These are phyloP conservation scores for Aspergillus conjunctus DNA, from an alignment of 495 filamentous ascomycete species.

Conservation along the genomic window DNA sequence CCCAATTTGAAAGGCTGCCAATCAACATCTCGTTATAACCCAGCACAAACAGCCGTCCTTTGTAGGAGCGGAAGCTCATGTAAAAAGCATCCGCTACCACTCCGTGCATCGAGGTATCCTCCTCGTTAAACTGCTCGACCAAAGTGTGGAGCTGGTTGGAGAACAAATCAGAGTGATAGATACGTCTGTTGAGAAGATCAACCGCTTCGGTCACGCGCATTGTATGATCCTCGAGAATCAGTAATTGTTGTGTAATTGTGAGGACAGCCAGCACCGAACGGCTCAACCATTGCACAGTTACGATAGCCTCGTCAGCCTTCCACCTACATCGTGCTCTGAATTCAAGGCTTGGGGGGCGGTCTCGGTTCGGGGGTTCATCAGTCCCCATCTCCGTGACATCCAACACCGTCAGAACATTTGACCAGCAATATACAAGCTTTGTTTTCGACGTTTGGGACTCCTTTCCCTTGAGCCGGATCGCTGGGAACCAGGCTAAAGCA, in stretches of 20 bases:
- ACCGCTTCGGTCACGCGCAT: constrained; percentile 92
- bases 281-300: constrained; percentile 95
- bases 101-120: constrained; percentile 87
- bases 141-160: constrained; percentile 78
- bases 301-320: constrained; percentile 93
- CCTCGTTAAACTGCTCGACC: constrained; percentile 86
- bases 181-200: constrained; percentile 87
- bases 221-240: constrained; percentile 87
- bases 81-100: constrained; percentile 97
- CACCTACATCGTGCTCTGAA: constrained; percentile 87
- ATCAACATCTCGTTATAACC: constrained; percentile 89
- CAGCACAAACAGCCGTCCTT: constrained; percentile 87
- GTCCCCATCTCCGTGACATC: constrained; percentile 75
- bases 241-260: constrained; percentile 87
- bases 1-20: constrained; percentile 94
- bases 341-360: constrained; percentile 71
- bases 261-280: constrained; percentile 88
- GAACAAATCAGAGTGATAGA: constrained; percentile 89
- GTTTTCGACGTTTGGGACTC: constrained; percentile 53
- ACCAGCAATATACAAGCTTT: constrained; percentile 98
- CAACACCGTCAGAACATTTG: constrained; percentile 87
- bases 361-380: constrained; percentile 61
- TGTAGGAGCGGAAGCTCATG: constrained; percentile 95
- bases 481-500: constrained; percentile 95
- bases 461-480: constrained; percentile 82